These are phyloP conservation scores for Penicillium sp. DNA, from an alignment of 2,329 filamentous ascomycete genomes.

Conservation along the genomic window DNA sequence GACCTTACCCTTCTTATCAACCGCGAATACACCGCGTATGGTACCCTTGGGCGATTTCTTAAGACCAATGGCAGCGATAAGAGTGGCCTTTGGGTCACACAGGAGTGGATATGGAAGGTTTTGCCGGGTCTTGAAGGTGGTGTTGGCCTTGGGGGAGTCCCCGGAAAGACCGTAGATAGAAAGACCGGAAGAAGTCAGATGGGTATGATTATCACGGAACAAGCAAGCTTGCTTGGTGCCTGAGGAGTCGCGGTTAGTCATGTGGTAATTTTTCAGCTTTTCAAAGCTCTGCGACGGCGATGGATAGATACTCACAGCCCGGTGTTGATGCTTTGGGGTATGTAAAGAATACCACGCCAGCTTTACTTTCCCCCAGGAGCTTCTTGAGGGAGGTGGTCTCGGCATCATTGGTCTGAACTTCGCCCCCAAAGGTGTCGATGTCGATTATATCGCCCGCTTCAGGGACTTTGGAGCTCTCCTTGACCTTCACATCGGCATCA, in stretches of 20 bases:
- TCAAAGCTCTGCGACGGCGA: background rate
- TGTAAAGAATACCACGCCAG: conserved; percentile 88
- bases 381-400: conserved; percentile 75
- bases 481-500: conserved; percentile 20
- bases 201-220: conserved; percentile 82
- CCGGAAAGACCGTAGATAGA: conserved; percentile 86
- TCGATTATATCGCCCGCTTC: conserved; percentile 55
- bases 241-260: conserved; percentile 40
- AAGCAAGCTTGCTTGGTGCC: conserved; percentile 91
- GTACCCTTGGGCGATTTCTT: conserved; percentile 83
- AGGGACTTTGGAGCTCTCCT: conserved; percentile 21
- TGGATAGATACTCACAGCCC: conserved; percentile 69
- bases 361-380: conserved; percentile 79
- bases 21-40: conserved; percentile 81
- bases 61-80: conserved; percentile 86
- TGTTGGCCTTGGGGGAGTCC: conserved; percentile 89
- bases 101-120: conserved; percentile 84
- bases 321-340: conserved; percentile 94
- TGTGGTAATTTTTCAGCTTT: background rate
- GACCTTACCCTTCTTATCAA: conserved; percentile 80
- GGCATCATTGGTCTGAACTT: conserved; percentile 85
- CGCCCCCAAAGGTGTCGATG: conserved; percentile 61
- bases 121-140: conserved; percentile 88
- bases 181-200: conserved; percentile 76
- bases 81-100: conserved; percentile 72